Base-by-base conservation (phyloP, 129 eudicot genomes). In the Flaveria robusta region DNA sequence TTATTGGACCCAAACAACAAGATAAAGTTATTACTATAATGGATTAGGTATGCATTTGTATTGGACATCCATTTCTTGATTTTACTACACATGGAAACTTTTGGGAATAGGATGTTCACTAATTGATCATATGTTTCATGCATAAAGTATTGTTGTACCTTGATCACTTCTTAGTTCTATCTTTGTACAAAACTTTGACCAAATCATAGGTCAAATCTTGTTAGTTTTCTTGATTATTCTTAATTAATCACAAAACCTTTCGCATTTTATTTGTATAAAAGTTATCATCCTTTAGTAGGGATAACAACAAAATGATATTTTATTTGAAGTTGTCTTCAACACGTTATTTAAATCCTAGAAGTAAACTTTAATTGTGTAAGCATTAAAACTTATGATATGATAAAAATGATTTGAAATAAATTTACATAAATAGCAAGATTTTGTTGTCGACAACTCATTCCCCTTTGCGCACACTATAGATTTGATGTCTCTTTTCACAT, bases 11-110 rank as follows among this genome's bases (percentile, higher is more conserved):
- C 66, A 34, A 55, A 52, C 65, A 68, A 46, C 7, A 79, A 50
- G 47, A 52, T 66, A 23, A 50, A 67, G 49, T 76, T 5, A 24
- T n/a, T 69, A 26, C 62, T 77, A 68, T 47, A 45, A 82, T 79
- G 89, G 83, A 79, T 84, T 84, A 76, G 84, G 87, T 82, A 70
- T 83, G 64, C 24, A 79, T 63, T 37, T 77, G 76, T 66, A 72
- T 73, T 42, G 77, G 74, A 37, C 79, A 71, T 79, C 45, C 68
- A 37, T 23, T 79, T 73, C 41, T 72, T 64, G 37, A 55, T 66
- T 65, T 69, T 27, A 16, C 4, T 45, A 69, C 51, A 52, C 22
- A 66, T 37, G 56, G 42, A 22, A 74, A 50, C 26, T 23, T 69
- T 39, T 51, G 19, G 31, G 56, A 29, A 49, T 27, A 67, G 34